Evolutionary conservation across 495 filamentous ascomycete species (phyloP).

Genomic region (Lepidopterella palustris): DNA sequence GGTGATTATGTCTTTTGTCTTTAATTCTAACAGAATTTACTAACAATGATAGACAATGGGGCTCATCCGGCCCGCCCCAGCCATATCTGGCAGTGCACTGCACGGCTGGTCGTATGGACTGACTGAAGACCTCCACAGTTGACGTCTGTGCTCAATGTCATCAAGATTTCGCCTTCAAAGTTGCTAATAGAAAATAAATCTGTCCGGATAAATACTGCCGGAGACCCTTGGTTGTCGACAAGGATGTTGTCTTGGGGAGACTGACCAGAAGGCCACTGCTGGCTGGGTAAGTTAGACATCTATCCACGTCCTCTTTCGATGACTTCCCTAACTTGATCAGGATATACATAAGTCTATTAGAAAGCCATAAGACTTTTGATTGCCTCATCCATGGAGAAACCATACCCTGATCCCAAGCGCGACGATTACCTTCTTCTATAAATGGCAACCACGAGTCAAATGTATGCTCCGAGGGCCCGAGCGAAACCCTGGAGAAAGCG

Average conservation of each 20-base stretch:
- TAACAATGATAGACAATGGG: not conserved
- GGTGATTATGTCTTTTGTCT: no score
- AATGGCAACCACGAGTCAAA: not conserved
- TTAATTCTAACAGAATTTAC: no score
- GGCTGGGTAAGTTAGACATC: not conserved
- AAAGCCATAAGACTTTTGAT: not conserved
- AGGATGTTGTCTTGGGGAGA: not conserved
- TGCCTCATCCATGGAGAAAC: not conserved
- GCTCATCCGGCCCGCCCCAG: not conserved
- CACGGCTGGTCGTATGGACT: not conserved
- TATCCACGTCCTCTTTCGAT: not conserved
- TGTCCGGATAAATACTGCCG: not conserved
- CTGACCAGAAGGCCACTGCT: not conserved
- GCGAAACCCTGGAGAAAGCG: not conserved
- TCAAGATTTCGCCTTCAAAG: not conserved
- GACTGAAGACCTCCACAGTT: not conserved
- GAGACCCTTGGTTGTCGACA: not conserved
- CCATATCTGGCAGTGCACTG: not conserved
- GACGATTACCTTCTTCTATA: not conserved
- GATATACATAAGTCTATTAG: not conserved
- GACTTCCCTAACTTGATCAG: not conserved
- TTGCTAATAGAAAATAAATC: not conserved
- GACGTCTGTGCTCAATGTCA: not conserved
- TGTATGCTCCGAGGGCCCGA: not conserved
- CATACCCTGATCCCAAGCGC: not conserved